Evolutionary conservation across 306 rosid genomes (phyloP).

Genomic region (Delonix regia): DNA sequence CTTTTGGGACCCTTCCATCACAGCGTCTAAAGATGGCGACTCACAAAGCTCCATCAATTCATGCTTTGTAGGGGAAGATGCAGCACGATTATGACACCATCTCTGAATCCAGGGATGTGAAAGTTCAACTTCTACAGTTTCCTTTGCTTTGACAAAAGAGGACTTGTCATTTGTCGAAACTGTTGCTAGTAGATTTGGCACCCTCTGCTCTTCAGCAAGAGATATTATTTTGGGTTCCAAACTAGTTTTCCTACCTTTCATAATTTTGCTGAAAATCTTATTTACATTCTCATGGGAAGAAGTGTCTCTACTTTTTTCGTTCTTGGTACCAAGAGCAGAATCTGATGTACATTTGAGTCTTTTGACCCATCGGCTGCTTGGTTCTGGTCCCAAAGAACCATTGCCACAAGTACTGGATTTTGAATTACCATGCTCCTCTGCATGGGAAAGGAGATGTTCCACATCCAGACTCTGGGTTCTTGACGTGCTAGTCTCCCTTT

Average conservation of each 20-base stretch:
- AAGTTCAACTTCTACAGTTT: constrained; percentile 52
- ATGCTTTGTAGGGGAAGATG: constrained; percentile 45
- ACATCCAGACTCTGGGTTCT: constrained; percentile 79
- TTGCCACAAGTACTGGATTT: constrained; percentile 43
- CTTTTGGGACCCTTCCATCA: constrained; percentile 44
- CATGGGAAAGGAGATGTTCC: constrained; percentile 66
- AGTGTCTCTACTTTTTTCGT: constrained; percentile 55
- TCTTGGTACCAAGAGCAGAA: constrained; percentile 57
- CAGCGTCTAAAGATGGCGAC: constrained; percentile 42
- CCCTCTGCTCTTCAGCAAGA: constrained; percentile 39
- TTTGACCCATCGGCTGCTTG: constrained; percentile 74
- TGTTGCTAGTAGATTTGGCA: constrained; percentile 34
- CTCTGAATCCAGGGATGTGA: constrained; percentile 91
- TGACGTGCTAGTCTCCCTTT: constrained; percentile 73
- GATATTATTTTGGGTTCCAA: constrained; percentile 42
- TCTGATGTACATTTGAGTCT: constrained; percentile 64
- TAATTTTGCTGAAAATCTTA: constrained; percentile 36
- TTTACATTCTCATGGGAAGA: constrained; percentile 50
- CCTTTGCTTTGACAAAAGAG: constrained; percentile 40
- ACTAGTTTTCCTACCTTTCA: constrained; percentile 43
- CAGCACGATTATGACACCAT: constrained; percentile 50
- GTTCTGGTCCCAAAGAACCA: constrained; percentile 55
- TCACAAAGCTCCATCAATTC: constrained; percentile 42
- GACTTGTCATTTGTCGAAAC: constrained; percentile 38
- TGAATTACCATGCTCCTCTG: constrained; percentile 47